Evolutionary conservation across 2,329 filamentous ascomycete species (phyloP).

Genomic region (Paramyrothecium sp.): DNA sequence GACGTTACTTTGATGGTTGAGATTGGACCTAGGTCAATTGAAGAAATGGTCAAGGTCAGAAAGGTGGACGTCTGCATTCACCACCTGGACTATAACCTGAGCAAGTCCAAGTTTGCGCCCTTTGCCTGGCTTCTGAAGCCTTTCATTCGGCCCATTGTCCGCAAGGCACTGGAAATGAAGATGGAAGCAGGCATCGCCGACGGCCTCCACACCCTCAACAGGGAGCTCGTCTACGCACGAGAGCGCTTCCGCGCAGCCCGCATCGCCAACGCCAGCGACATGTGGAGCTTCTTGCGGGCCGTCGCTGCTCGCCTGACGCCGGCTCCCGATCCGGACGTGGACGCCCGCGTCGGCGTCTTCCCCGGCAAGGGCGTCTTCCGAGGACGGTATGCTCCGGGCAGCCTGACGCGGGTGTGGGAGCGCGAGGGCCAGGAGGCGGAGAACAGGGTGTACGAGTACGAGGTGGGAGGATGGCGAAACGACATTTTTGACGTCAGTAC

Average conservation of each 20-base stretch:
- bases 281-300: conserved; percentile 80
- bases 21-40: conserved; percentile 72
- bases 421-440: conserved; percentile 70
- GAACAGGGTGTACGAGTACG: conserved; percentile 73
- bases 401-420: conserved; percentile 86
- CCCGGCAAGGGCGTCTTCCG: conserved; percentile 65
- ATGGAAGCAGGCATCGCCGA: conserved; percentile 71
- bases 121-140: conserved; percentile 84
- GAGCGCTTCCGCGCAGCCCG: conserved; percentile 84
- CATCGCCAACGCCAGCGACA: conserved; percentile 74
- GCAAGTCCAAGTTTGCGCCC: conserved; percentile 72
- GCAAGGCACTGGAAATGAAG: conserved; percentile 75
- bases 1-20: conserved; percentile 85
- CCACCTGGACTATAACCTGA: conserved; percentile 77
- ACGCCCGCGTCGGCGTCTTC: conserved; percentile 69
- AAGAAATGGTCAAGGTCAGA: conserved; percentile 77
- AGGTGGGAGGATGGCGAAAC: conserved; percentile 76
- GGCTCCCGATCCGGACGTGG: conserved; percentile 72
- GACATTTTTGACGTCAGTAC: conserved; percentile 66
- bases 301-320: conserved; percentile 74
- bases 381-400: conserved; percentile 84
- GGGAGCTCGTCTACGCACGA: conserved; percentile 81
- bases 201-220: conserved; percentile 70
- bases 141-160: conserved; percentile 75
- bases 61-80: conserved; percentile 80